Evolutionary conservation across 164 flowering plant species (phyloP).

Genomic region (Aristolochia californica): DNA sequence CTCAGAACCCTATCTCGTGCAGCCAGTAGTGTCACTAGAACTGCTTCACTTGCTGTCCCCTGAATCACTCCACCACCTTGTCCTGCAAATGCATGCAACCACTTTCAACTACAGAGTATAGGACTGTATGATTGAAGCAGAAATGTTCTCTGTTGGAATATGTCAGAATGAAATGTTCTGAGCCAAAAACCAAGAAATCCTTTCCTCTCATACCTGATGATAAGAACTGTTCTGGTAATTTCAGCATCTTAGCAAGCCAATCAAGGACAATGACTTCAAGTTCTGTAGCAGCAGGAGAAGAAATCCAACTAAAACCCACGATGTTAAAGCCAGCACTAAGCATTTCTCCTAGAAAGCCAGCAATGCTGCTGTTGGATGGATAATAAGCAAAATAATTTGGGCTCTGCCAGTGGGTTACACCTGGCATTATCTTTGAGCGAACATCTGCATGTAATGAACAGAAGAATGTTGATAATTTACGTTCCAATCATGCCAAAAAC

Average conservation of each 20-base stretch:
- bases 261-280: constrained; percentile 89
- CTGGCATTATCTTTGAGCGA: constrained; percentile 67
- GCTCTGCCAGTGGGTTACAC: constrained; percentile 98
- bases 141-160: no score
- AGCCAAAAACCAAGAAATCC: not conserved
- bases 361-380: constrained; percentile 83
- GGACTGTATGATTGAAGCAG: not conserved
- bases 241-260: constrained; percentile 87
- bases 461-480: not conserved
- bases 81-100: constrained; percentile 31
- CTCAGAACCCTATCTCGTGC: constrained; percentile 68
- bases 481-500: not conserved
- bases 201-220: constrained; percentile 41
- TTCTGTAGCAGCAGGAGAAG: constrained; percentile 97
- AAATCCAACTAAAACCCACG: constrained; percentile 93
- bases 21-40: constrained; percentile 69
- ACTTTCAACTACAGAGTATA: not conserved
- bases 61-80: constrained; percentile 95
- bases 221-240: constrained; percentile 71
- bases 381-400: constrained; percentile 88
- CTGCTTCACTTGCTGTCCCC: constrained; percentile 96
- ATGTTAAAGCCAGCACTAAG: constrained; percentile 83
- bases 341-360: constrained; percentile 96
- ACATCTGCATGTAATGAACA: constrained; percentile 43
- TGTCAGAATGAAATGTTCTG: no score